Conservation (phyloP, 805 yeast genomes). For the Candida incommunis region DNA sequence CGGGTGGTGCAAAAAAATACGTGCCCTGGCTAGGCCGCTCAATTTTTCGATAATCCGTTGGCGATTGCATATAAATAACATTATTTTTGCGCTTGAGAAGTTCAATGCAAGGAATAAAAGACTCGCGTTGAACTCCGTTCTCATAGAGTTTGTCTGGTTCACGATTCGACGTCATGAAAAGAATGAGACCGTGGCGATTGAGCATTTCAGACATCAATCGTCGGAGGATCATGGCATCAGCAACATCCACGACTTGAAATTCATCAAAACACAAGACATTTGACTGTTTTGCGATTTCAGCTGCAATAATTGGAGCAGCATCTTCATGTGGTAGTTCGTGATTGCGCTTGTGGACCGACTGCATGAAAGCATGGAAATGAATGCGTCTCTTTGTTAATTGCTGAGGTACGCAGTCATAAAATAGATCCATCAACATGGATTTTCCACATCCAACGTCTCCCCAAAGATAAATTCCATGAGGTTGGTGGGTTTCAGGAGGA, state of each 20-base stretch:
- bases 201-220: conserved; percentile 53
- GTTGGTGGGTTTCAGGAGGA: conserved; percentile 22
- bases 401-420: conserved; percentile 68
- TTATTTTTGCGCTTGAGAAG: conserved; percentile 57
- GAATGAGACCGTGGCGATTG: conserved; percentile 59
- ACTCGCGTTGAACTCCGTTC: conserved; percentile 86
- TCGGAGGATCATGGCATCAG: conserved; percentile 93
- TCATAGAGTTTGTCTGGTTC: conserved; percentile 88
- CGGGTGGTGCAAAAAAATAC: conserved; percentile 60
- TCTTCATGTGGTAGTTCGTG: conserved; percentile 73
- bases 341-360: conserved; percentile 72
- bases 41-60: conserved; percentile 85
- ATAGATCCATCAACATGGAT: conserved; percentile 95
- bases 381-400: conserved; percentile 67
- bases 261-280: conserved; percentile 90
- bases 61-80: conserved; percentile 73
- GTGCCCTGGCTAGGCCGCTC: conserved; percentile 73
- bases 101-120: conserved; percentile 85
- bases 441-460: conserved; percentile 99
- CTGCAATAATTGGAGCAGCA: conserved; percentile 71
- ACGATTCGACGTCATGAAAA: conserved; percentile 90
- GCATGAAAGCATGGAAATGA: conserved; percentile 97
- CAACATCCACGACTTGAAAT: conserved; percentile 96
- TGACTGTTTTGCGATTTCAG: conserved; percentile 62
- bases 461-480: conserved; percentile 77